A percentile compares a stretch with the other conserved stretches of the same genome.
Conservation (phyloP, 345 rosid genomes). For the Melastoma malabathricum region DNA sequence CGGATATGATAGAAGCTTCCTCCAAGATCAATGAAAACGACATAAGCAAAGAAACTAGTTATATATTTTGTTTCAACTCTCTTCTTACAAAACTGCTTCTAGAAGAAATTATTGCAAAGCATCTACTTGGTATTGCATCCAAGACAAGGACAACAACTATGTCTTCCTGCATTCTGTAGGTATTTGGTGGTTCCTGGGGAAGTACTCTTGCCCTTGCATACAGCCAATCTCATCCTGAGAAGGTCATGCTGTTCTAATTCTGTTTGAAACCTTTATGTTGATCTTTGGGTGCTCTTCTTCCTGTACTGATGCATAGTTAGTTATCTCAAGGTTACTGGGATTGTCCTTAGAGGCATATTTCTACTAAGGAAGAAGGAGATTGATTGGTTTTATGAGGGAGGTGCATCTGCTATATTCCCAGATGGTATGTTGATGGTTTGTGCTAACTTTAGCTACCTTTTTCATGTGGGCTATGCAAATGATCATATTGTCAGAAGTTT, state of each 20-base stretch:
- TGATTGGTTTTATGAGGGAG: conserved; percentile 96
- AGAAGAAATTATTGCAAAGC: too few species aligned
- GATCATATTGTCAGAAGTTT: not conserved
- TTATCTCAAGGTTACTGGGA: conserved; percentile 54
- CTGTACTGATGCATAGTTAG: conserved; percentile 7
- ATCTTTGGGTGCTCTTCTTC: not conserved
- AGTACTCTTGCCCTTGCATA: conserved; percentile 87
- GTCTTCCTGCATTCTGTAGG: conserved; percentile 20
- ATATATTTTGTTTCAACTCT: too few species aligned
- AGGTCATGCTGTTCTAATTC: conserved; percentile 23
- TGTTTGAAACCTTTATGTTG: too few species aligned
- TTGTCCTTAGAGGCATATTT: conserved; percentile 88
- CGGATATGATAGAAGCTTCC: too few species aligned
- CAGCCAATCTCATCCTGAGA: conserved; percentile 76
- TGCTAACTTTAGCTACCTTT: not conserved
- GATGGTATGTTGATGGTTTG: conserved; percentile 46
- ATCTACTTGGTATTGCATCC: too few species aligned
- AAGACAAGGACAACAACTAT: too few species aligned
- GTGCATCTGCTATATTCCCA: conserved; percentile 89
- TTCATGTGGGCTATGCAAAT: not conserved
- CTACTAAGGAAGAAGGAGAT: conserved; percentile 87
- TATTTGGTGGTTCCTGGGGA: conserved; percentile 99
- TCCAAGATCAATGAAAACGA: too few species aligned
- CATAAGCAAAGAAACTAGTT: too few species aligned
- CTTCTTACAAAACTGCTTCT: too few species aligned